Conservation (phyloP, 306 rosid genomes). For the Vicia villosa region DNA sequence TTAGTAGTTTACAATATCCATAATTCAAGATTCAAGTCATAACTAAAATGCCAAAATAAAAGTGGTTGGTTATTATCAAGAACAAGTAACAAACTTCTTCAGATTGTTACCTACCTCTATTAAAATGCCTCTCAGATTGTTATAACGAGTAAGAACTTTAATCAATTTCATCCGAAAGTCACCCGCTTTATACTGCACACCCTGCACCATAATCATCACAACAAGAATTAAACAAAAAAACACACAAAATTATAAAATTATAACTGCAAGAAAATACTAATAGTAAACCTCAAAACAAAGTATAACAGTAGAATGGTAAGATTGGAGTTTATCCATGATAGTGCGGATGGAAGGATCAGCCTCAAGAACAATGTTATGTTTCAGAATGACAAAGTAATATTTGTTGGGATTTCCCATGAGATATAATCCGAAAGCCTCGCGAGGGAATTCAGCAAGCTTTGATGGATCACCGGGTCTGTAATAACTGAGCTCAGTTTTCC, state of each 20-base stretch:
- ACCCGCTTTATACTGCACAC: constrained; percentile 69
- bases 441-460: constrained; percentile 57
- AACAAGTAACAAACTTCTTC: too few relatives aligned
- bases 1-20: too few relatives aligned
- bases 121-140: constrained; percentile 79
- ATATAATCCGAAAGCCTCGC: constrained; percentile 74
- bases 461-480: constrained; percentile 74
- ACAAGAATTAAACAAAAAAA: not conserved
- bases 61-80: too few relatives aligned
- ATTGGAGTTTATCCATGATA: constrained; percentile 90
- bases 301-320: constrained; percentile 69
- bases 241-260: too few relatives aligned
- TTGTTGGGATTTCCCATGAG: constrained; percentile 78
- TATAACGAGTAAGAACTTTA: constrained; percentile 75
- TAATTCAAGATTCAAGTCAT: too few relatives aligned
- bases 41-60: too few relatives aligned
- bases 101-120: constrained; percentile 64
- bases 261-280: too few relatives aligned
- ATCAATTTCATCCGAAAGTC: constrained; percentile 81
- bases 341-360: constrained; percentile 75
- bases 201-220: constrained; percentile 38
- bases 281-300: constrained; percentile 67
- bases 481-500: constrained; percentile 84
- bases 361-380: constrained; percentile 69
- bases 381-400: constrained; percentile 74